Percentiles rank a stretch among this genome's conserved stretches.
phyloP scores from a whole-genome alignment of 805 yeast genomes.

The Metschnikowia hibisci region DNA sequence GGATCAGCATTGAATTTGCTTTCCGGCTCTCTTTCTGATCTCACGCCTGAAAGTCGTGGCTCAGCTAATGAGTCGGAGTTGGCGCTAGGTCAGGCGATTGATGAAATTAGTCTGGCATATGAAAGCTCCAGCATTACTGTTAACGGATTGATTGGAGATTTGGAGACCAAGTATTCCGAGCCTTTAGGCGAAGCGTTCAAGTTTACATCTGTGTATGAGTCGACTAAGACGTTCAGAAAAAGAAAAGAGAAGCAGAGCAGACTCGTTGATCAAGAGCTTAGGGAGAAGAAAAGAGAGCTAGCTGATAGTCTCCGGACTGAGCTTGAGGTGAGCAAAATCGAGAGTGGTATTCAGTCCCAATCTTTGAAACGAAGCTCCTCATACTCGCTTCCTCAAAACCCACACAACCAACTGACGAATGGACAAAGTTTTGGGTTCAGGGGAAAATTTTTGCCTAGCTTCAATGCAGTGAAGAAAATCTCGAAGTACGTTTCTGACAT shows the following conservation, averaged over 20 bases:
- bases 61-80: conserved; percentile 20
- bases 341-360: conserved; percentile 22
- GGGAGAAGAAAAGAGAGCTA: conserved; percentile 30
- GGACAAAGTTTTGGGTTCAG: conserved; percentile 16
- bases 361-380: conserved; percentile 21
- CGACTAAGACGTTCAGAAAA: conserved; percentile 56
- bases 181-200: conserved; percentile 72
- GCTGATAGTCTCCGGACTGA: conserved; percentile 29
- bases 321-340: conserved; percentile 26
- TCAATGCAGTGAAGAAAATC: conserved; percentile 43
- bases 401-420: background rate
- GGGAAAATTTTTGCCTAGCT: conserved; percentile 50
- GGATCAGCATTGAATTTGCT: conserved; percentile 56
- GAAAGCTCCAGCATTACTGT: conserved; percentile 62
- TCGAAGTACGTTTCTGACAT: conserved; percentile 54
- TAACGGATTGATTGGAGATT: conserved; percentile 46
- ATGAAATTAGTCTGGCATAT: conserved; percentile 80
- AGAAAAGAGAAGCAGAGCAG: conserved; percentile 32
- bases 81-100: conserved; percentile 44
- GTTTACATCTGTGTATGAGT: conserved; percentile 52
- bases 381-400: conserved; percentile 12
- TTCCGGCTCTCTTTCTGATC: conserved; percentile 45
- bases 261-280: conserved; percentile 30
- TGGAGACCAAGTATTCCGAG: conserved; percentile 60
- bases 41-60: conserved; percentile 18